phyloP scores from a whole-genome alignment of 1,284 basidiomycete species.

The Leccinum subspadiceum region DNA sequence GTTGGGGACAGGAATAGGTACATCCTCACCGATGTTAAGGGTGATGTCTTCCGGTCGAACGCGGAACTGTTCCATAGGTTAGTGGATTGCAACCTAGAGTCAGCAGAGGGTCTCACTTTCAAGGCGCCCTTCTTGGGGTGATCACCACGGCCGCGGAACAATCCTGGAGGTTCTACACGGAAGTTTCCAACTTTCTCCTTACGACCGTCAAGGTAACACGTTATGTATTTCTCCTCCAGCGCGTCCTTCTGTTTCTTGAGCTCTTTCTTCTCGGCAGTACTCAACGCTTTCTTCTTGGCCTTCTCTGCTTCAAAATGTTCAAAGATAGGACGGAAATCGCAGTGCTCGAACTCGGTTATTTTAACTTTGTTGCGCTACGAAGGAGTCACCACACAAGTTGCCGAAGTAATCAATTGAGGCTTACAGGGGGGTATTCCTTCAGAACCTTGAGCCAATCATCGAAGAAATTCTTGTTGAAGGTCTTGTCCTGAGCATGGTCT shows the following conservation, averaged over 20 bases:
- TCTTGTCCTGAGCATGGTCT: slow-evolving; percentile 87
- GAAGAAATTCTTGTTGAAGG: slow-evolving; percentile 97
- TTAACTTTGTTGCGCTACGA: slow-evolving; percentile 67
- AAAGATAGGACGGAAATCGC: slow-evolving; percentile 95
- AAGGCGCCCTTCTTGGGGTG: slow-evolving; percentile 97
- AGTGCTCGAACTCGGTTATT: slow-evolving; percentile 77
- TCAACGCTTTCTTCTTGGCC: slow-evolving; percentile 89
- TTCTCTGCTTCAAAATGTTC: slow-evolving; percentile 92
- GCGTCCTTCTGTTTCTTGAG: slow-evolving; percentile 84
- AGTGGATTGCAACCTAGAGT: slow-evolving; percentile 6
- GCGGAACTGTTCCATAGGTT: slow-evolving; percentile 55
- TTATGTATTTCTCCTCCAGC: slow-evolving; percentile 81
- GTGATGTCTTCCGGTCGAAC: slow-evolving; percentile 92
- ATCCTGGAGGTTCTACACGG: slow-evolving; percentile 94
- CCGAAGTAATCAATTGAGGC: slow-evolving; percentile 30
- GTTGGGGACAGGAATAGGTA: slow-evolving; percentile 78
- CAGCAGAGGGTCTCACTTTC: slow-evolving; percentile 60
- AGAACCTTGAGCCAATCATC: slow-evolving; percentile 83
- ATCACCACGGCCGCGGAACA: slow-evolving; percentile 97
- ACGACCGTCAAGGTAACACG: slow-evolving; percentile 88
- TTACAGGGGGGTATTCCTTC: slow-evolving; percentile 83
- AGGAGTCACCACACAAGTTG: slow-evolving; percentile 10
- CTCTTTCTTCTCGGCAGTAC: slow-evolving; percentile 85
- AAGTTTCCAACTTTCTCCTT: slow-evolving; percentile 99
- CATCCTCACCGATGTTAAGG: slow-evolving; percentile 84